A percentile compares a stretch with the other conserved stretches of the same genome.
phyloP scores from a whole-genome alignment of 2,329 filamentous ascomycete genomes.

The Pseudogymnoascus sp. region DNA sequence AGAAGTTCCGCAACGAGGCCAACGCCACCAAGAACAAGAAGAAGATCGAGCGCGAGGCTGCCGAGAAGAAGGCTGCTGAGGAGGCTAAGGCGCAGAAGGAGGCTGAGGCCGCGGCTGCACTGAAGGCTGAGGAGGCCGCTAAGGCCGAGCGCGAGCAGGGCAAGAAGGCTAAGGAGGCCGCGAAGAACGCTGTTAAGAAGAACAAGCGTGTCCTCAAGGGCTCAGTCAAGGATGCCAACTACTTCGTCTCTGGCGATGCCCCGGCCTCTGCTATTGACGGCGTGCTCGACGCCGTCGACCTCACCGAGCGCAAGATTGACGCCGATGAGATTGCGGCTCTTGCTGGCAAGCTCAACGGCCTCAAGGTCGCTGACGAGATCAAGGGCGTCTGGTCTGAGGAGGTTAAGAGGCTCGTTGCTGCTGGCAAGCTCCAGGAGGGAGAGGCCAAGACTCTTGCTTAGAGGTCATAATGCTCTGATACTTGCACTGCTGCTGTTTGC shows the following conservation, averaged over 20 bases:
- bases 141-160: slow-evolving; percentile 75
- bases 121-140: slow-evolving; percentile 78
- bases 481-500: background rate
- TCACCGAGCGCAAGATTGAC: slow-evolving; percentile 81
- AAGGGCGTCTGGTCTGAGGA: slow-evolving; percentile 77
- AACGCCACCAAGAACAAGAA: slow-evolving; percentile 96
- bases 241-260: slow-evolving; percentile 72
- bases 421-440: slow-evolving; percentile 79
- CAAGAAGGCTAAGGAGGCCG: slow-evolving; percentile 98
- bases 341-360: slow-evolving; percentile 69
- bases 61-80: slow-evolving; percentile 78
- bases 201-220: slow-evolving; percentile 97
- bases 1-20: slow-evolving; percentile 89
- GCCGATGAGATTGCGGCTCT: slow-evolving; percentile 82
- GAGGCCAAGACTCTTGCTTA: slow-evolving; percentile 62
- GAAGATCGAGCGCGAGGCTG: slow-evolving; percentile 80
- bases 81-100: slow-evolving; percentile 79
- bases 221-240: slow-evolving; percentile 95
- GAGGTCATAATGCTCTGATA: background rate
- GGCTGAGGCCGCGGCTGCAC: slow-evolving; percentile 70
- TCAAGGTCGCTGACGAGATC: slow-evolving; percentile 77
- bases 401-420: slow-evolving; percentile 68
- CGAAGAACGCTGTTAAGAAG: slow-evolving; percentile 99
- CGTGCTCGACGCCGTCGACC: slow-evolving; percentile 79
- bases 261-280: slow-evolving; percentile 73